A percentile compares a stretch with the other conserved stretches of the same genome.
Conservation (phyloP, 1,139 yeast genomes). For the Saccharomyces hybrid region DNA sequence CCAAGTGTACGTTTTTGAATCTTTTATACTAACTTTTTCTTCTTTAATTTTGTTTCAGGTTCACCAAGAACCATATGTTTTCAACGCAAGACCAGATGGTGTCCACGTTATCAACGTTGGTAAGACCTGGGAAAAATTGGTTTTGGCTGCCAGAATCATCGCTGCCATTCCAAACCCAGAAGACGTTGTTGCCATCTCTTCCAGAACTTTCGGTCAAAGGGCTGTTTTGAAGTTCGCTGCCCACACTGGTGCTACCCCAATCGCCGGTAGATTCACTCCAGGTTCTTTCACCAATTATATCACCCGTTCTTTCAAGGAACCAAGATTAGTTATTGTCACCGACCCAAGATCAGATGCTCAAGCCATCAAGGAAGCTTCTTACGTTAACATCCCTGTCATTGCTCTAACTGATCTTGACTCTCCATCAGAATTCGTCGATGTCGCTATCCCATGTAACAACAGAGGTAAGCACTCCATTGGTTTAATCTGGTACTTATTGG, state of each 20-base stretch:
- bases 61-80: slow-evolving; percentile 99
- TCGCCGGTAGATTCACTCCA: slow-evolving; percentile 99
- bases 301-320: slow-evolving; percentile 99
- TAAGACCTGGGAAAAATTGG: slow-evolving; percentile 99
- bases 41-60: slow-evolving; percentile 41
- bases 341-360: slow-evolving; percentile 99
- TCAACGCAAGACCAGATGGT: slow-evolving; percentile 99
- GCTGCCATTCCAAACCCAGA: slow-evolving; percentile 98
- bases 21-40: slow-evolving; percentile 35
- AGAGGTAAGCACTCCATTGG: slow-evolving; percentile 99
- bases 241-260: slow-evolving; percentile 99
- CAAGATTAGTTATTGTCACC: slow-evolving; percentile 97
- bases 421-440: slow-evolving; percentile 98
- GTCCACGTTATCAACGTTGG: slow-evolving; percentile 96
- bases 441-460: slow-evolving; percentile 99
- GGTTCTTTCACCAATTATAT: slow-evolving; percentile 99
- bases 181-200: slow-evolving; percentile 97
- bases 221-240: slow-evolving; percentile 99
- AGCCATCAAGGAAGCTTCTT: slow-evolving; percentile 99
- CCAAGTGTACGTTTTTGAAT: not conserved
- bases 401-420: slow-evolving; percentile 98
- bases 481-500: slow-evolving; percentile 98
- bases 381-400: slow-evolving; percentile 99
- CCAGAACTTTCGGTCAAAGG: slow-evolving; percentile 99
- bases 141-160: slow-evolving; percentile 98